A percentile compares a stretch with the other conserved stretches of the same genome.
phyloP scores from a whole-genome alignment of 768 basidiomycete species.

The Rhodocollybia butyracea region DNA sequence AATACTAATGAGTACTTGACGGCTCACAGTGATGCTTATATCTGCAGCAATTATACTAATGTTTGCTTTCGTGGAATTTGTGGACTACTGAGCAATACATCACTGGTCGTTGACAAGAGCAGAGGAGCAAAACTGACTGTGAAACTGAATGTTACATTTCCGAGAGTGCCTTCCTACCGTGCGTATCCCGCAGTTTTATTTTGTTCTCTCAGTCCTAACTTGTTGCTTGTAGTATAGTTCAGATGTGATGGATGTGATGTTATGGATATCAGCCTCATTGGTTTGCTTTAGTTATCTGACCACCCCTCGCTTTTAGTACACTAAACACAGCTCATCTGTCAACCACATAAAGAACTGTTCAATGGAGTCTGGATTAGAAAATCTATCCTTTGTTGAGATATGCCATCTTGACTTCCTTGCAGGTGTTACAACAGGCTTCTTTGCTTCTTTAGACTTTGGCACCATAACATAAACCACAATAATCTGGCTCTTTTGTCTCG shows the following conservation, averaged over 20 bases:
- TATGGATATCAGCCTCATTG: conserved; percentile 95
- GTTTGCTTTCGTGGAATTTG: conserved; percentile 89
- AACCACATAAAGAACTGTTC: too few relatives aligned
- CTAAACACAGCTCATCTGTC: conserved; percentile 55
- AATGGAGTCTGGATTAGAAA: too few relatives aligned
- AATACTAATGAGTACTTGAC: background rate
- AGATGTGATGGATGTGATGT: too few relatives aligned
- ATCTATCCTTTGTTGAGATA: too few relatives aligned
- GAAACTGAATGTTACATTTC: conserved; percentile 90
- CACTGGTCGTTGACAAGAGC: conserved; percentile 91
- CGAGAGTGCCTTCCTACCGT: conserved; percentile 97
- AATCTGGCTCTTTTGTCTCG: too few relatives aligned
- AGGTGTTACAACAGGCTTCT: too few relatives aligned
- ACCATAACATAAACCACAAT: too few relatives aligned
- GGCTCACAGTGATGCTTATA: conserved; percentile 78
- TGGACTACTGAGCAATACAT: conserved; percentile 94
- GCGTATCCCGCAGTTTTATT: too few relatives aligned
- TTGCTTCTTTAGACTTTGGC: too few relatives aligned
- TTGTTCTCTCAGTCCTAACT: too few relatives aligned
- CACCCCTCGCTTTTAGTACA: conserved; percentile 73
- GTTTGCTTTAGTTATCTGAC: conserved; percentile 85
- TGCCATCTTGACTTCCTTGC: too few relatives aligned
- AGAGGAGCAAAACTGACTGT: conserved; percentile 94
- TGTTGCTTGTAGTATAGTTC: conserved; percentile 84
- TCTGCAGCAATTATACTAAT: conserved; percentile 90